Evolutionary conservation across 345 rosid genomes (phyloP), one percentile per base, ranked within the genome.

Genomic region (Lagerstroemia speciosa): DNA sequence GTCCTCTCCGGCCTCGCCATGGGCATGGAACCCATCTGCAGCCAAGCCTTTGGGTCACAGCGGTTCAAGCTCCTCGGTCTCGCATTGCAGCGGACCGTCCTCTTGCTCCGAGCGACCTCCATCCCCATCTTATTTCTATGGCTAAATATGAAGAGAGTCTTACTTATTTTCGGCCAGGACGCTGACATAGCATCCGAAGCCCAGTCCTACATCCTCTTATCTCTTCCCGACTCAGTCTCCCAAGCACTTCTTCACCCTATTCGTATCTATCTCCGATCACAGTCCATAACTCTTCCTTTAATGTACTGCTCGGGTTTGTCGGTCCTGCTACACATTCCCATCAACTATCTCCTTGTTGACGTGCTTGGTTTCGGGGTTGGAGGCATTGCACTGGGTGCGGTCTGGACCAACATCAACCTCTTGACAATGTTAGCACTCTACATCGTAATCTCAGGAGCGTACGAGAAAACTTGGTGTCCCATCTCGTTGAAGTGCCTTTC

Each of bases 1-100:
- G 78, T 92, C 65, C 91, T 90, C 66, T 86, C 96, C 1, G 98
- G 98, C 70, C 87, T 92, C 31, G 86, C 98, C 71, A 77, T 85
- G 74, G 98, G 98, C 19, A 88, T 92, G 97, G 98, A 92, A 71
- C 89, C 98, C 65, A 87, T 92, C 64, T 92, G 98, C 24, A 91
- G 91, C 38, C 98, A 89, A 76, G 96, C 96, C 75, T 89, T 85
- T 70, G 98, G 96, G 67, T 96, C 98, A 66, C 68, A 83, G 77
- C 81, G 83, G 67, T 85, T 75, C 77, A 83, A 78, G 79, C 86
- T 89, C 68, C 84, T 92, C 10, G 96, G 94, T 71, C 81, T 86
- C 30, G 82, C 98, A 29, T 38, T 89, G 74, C 96, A 88, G 69
- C 79, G 87, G 76, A 80, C 90, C 8, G 78, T 82, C 55, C 86